Evolutionary conservation across 108 stramenopile species (phyloP).

Genomic region (Cyclotella cryptica): DNA sequence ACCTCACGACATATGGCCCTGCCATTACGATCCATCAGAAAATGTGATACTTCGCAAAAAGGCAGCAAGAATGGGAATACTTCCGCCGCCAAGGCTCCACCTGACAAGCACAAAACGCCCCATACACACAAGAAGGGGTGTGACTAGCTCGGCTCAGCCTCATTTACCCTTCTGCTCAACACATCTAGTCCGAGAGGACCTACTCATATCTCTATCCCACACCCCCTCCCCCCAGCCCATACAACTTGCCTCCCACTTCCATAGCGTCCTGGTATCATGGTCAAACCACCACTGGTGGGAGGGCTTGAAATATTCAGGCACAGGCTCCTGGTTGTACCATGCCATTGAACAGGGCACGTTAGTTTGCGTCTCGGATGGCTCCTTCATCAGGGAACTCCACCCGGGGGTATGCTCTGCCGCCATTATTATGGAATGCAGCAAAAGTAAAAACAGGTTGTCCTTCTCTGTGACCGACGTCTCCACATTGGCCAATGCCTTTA

Average conservation of each 20-base stretch:
- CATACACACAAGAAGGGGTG: no score
- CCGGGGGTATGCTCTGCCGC: conserved; percentile 12
- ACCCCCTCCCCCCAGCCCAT: no score
- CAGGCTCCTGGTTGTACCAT: background rate
- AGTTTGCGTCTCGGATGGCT: background rate
- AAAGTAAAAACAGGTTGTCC: background rate
- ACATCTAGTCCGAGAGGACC: no score
- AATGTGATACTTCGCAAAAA: no score
- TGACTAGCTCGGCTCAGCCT: no score
- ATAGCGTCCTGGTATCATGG: conserved; percentile 6
- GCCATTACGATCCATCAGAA: background rate
- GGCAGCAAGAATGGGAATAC: no score
- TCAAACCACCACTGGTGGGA: conserved; percentile 14
- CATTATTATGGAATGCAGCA: conserved; percentile 3
- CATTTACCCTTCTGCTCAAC: no score
- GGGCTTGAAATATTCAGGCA: background rate
- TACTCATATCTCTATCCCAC: no score
- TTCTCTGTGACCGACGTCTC: background rate
- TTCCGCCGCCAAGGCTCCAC: no score
- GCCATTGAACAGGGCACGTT: background rate
- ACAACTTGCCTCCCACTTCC: background rate
- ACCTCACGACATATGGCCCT: background rate
- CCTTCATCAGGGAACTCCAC: conserved; percentile 17
- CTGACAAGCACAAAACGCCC: no score
- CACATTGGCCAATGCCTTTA: conserved; percentile 1